Evolutionary conservation across 1,284 basidiomycete species (phyloP).

Genomic region (Salmacisia buchloeana): DNA sequence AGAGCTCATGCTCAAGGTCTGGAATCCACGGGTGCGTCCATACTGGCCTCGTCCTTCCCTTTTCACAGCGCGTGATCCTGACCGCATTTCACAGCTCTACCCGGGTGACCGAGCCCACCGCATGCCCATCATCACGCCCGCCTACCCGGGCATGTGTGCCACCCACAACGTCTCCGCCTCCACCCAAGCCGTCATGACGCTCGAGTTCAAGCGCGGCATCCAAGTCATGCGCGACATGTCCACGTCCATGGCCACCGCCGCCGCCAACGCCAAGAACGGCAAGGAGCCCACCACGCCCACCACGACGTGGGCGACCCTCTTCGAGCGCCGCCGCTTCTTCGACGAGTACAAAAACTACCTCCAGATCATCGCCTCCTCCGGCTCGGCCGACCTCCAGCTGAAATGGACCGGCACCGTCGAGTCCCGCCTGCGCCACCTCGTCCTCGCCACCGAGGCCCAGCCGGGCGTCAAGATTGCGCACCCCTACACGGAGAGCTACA

Average conservation of each 20-base stretch:
- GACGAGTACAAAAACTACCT: slow-evolving; percentile 94
- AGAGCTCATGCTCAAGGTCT: slow-evolving; percentile 84
- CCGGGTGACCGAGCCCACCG: slow-evolving; percentile 85
- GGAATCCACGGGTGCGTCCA: slow-evolving; percentile 81
- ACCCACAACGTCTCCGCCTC: slow-evolving; percentile 96
- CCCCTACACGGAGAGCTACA: slow-evolving; percentile 90
- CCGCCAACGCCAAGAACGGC: slow-evolving; percentile 10
- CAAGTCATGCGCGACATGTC: slow-evolving; percentile 90
- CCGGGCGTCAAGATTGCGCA: slow-evolving; percentile 86
- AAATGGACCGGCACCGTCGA: slow-evolving; percentile 99
- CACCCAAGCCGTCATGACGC: slow-evolving; percentile 92
- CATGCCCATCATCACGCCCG: slow-evolving; percentile 99
- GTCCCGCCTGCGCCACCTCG: slow-evolving; percentile 86
- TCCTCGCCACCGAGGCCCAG: slow-evolving; percentile 94
- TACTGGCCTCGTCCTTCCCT: background rate
- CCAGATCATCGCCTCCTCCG: slow-evolving; percentile 88
- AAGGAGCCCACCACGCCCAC: background rate
- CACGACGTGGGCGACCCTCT: slow-evolving; percentile 64
- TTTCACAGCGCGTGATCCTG: background rate
- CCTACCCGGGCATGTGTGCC: slow-evolving; percentile 99
- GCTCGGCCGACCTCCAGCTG: slow-evolving; percentile 72
- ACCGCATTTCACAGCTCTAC: slow-evolving; percentile 63
- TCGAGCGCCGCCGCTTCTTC: slow-evolving; percentile 93
- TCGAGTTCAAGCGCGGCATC: slow-evolving; percentile 89
- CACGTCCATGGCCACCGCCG: slow-evolving; percentile 75